Conservation (phyloP, 306 rosid genomes). For the Quercus wislizeni region DNA sequence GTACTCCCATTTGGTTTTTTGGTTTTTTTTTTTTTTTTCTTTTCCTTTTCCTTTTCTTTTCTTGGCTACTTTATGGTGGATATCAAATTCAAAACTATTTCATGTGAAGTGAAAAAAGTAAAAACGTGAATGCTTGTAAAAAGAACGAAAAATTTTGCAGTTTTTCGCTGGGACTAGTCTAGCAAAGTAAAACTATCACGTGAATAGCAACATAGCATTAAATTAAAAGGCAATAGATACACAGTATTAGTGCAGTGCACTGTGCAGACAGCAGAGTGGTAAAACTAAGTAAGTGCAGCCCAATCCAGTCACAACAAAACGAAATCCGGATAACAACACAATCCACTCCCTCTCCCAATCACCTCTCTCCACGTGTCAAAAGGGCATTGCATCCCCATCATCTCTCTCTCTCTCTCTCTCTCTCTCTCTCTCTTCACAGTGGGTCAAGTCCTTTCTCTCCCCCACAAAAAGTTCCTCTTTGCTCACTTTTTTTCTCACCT, state of each 20-base stretch:
- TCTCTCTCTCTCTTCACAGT: neutral
- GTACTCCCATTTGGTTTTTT: too few relatives aligned
- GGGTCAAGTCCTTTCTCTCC: slow-evolving; percentile 17
- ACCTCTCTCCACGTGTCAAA: slow-evolving; percentile 25
- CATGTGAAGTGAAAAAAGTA: too few relatives aligned
- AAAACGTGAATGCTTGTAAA: too few relatives aligned
- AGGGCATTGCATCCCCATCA: slow-evolving; percentile 32
- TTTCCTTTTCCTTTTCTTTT: too few relatives aligned
- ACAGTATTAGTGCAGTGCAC: neutral
- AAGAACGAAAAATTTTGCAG: too few relatives aligned
- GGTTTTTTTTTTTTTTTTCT: too few relatives aligned
- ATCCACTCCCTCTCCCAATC: slow-evolving; percentile 54
- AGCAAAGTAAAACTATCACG: slow-evolving; percentile 1
- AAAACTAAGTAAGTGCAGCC: neutral
- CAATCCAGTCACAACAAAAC: slow-evolving; percentile 29
- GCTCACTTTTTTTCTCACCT: neutral
- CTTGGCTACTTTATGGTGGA: too few relatives aligned
- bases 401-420: slow-evolving; percentile 5
- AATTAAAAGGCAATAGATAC: neutral
- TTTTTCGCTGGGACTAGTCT: too few relatives aligned
- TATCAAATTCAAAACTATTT: too few relatives aligned
- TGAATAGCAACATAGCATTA: slow-evolving; percentile 3
- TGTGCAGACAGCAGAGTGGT: neutral
- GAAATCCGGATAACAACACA: slow-evolving; percentile 84
- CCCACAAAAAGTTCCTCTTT: slow-evolving; percentile 16